phyloP scores from a whole-genome alignment of 179 eudicot genomes.

The Spergularia azorica region DNA sequence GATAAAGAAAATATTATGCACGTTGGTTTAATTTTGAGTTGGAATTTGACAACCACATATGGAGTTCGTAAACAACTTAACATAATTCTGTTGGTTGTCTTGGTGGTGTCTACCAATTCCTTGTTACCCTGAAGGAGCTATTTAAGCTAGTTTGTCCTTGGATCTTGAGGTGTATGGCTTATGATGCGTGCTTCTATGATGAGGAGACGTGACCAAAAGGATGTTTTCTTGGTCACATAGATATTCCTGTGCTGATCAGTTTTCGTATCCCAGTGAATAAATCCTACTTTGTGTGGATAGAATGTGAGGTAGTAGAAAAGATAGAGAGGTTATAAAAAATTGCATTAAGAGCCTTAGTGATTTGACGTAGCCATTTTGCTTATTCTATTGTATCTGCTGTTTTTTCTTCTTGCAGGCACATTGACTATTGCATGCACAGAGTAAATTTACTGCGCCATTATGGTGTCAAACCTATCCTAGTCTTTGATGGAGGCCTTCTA shows the following conservation, averaged over 20 bases:
- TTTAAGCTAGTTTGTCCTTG: no score
- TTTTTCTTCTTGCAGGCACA: constrained; percentile 55
- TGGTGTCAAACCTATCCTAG: constrained; percentile 86
- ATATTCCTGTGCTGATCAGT: constrained; percentile 3
- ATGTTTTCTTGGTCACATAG: not conserved
- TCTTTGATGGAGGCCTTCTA: constrained; percentile 88
- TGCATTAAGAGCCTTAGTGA: not conserved
- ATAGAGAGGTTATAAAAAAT: not conserved
- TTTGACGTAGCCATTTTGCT: not conserved
- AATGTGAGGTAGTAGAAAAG: not conserved
- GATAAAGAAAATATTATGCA: no score
- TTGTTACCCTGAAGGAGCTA: no score
- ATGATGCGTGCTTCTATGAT: not conserved
- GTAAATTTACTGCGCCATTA: constrained; percentile 91
- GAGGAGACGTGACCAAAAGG: not conserved
- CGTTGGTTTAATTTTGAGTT: no score
- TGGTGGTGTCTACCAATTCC: no score
- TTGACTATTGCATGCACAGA: constrained; percentile 94
- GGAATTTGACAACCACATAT: no score
- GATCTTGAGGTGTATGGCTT: not conserved
- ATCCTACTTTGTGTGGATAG: not conserved
- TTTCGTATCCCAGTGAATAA: not conserved
- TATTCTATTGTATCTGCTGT: constrained; percentile 12
- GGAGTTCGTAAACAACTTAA: no score
- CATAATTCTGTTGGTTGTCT: no score